Percentiles rank a stretch among this genome's conserved stretches.
Conservation (phyloP, 768 basidiomycete genomes). For the Pisolithus marmoratus region DNA sequence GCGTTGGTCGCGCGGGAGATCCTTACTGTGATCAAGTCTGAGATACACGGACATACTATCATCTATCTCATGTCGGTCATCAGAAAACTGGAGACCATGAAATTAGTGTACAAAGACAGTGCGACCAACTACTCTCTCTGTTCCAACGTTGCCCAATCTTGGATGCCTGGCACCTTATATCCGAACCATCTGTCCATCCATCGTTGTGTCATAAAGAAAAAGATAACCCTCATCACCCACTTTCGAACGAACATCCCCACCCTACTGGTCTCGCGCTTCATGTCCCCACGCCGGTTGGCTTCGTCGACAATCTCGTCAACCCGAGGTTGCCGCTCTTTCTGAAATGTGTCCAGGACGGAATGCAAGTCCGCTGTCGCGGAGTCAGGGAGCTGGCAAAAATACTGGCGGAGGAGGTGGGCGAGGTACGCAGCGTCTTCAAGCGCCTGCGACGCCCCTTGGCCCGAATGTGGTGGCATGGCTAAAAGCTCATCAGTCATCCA, state of each 20-base stretch:
- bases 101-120: neutral
- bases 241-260: constrained; percentile 16
- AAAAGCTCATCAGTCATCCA: neutral
- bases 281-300: constrained; percentile 20
- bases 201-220: constrained; percentile 18
- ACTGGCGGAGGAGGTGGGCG: constrained; percentile 19
- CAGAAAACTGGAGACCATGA: neutral
- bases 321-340: constrained; percentile 17
- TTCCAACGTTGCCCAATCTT: constrained; percentile 12
- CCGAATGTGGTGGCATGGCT: constrained; percentile 29
- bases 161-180: constrained; percentile 25
- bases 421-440: constrained; percentile 28
- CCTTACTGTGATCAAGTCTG: too few species aligned
- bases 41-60: too few species aligned
- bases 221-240: constrained; percentile 22
- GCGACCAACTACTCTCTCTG: neutral
- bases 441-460: constrained; percentile 27
- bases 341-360: constrained; percentile 16
- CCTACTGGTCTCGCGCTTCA: constrained; percentile 16
- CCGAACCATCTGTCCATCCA: constrained; percentile 27
- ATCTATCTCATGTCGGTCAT: too few species aligned
- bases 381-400: constrained; percentile 3
- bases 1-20: too few species aligned
- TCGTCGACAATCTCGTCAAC: constrained; percentile 23
- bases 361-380: constrained; percentile 9